A percentile compares a stretch with the other conserved stretches of the same genome.
These are phyloP conservation scores for Rhodomyrtus psidioides DNA, from an alignment of 441 rosid genomes.

Conservation along the genomic window DNA sequence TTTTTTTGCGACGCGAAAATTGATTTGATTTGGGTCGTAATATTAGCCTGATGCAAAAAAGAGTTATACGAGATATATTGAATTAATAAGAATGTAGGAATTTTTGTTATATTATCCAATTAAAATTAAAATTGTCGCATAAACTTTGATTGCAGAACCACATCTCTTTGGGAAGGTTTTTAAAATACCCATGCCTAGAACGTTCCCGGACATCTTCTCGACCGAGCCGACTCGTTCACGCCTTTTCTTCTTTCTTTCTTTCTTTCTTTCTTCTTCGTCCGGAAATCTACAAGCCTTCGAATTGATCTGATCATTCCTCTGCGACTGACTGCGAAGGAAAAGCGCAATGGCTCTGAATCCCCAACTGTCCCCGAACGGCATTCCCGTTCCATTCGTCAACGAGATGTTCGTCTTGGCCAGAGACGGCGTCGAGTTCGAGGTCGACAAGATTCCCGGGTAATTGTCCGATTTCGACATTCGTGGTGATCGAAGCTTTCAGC, in stretches of 20 bases:
- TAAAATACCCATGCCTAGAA: neutral
- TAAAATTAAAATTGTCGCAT: neutral
- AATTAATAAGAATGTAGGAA: neutral
- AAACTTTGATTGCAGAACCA: neutral
- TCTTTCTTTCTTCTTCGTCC: neutral
- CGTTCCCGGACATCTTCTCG: neutral
- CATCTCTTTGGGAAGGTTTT: too few species aligned
- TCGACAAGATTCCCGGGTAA: slow-evolving; percentile 90
- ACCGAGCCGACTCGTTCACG: neutral
- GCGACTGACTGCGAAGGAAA: neutral
- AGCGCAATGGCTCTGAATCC: slow-evolving; percentile 74
- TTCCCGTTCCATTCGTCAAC: slow-evolving; percentile 74
- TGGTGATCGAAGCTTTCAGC: neutral
- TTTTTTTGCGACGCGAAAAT: neutral
- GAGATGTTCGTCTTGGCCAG: slow-evolving; percentile 76
- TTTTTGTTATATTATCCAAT: neutral
- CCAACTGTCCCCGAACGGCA: slow-evolving; percentile 59
- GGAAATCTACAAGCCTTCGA: neutral
- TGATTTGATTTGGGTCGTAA: neutral
- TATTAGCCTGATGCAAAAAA: neutral
- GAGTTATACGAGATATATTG: neutral
- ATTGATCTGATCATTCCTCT: neutral
- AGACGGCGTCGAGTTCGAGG: slow-evolving; percentile 85
- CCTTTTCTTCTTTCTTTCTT: neutral
- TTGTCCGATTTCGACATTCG: neutral